Percentiles rank a stretch among this genome's conserved stretches.
Evolutionary conservation across 805 yeast genomes (phyloP).

Genomic region (Pichia thaimueangensis): DNA sequence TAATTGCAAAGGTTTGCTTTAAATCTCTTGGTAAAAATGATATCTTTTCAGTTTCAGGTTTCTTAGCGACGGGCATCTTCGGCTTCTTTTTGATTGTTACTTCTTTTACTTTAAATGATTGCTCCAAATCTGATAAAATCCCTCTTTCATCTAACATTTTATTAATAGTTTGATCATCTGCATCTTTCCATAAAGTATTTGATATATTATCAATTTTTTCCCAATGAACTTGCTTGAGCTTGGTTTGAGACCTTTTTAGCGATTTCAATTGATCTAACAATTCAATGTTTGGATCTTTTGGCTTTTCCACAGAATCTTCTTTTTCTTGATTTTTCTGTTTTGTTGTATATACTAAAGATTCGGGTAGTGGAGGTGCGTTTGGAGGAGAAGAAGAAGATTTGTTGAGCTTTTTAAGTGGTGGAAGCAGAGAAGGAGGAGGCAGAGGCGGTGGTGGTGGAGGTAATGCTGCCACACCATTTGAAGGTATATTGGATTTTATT

Average conservation of each 20-base stretch:
- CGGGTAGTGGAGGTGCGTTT: conserved; percentile 9
- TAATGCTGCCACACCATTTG: too few relatives aligned
- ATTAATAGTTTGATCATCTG: conserved; percentile 38
- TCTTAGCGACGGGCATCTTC: conserved; percentile 31
- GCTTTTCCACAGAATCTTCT: conserved; percentile 6
- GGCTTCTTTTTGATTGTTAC: conserved; percentile 24
- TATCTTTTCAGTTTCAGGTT: conserved; percentile 29
- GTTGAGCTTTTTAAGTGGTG: too few relatives aligned
- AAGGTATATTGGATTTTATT: too few relatives aligned
- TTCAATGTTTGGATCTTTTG: conserved; percentile 9
- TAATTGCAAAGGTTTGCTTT: conserved; percentile 76
- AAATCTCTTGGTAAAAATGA: conserved; percentile 61
- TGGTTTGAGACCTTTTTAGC: conserved; percentile 26
- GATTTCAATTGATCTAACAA: conserved; percentile 9
- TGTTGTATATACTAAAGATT: not conserved
- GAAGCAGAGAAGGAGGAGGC: conserved; percentile 18
- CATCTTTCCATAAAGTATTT: conserved; percentile 57
- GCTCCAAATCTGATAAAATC: conserved; percentile 58
- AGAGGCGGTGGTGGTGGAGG: conserved; percentile 21
- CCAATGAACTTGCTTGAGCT: conserved; percentile 78
- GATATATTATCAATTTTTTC: conserved; percentile 57
- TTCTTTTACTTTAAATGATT: conserved; percentile 42
- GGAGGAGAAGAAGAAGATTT: conserved; percentile 30
- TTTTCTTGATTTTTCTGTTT: not conserved
- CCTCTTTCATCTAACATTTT: conserved; percentile 51